Conservation (phyloP, 495 filamentous ascomycete genomes). For the Podospora sp. region DNA sequence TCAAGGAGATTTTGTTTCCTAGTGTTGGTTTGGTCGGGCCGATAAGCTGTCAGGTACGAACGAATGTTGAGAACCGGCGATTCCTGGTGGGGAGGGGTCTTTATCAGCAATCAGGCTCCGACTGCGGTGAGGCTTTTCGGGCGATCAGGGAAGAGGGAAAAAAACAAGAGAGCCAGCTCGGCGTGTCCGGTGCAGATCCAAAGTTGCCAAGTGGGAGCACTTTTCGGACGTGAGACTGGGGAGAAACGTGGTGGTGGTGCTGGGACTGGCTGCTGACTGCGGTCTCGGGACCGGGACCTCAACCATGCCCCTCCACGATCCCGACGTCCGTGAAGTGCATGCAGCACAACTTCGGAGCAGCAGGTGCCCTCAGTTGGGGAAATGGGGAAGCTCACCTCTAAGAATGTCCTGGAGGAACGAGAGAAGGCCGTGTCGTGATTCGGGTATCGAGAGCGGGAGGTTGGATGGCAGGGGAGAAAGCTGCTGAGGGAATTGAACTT, state of each 20-base stretch:
- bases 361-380: slow-evolving; percentile 2
- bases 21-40: slow-evolving; percentile 26
- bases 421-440: background rate
- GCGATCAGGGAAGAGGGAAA: background rate
- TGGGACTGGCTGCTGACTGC: background rate
- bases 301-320: slow-evolving; percentile 15
- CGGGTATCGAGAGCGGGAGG: slow-evolving; percentile 3
- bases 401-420: slow-evolving; percentile 4
- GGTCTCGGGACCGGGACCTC: background rate
- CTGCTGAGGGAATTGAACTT: slow-evolving; percentile 25
- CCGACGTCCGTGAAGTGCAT: slow-evolving; percentile 12
- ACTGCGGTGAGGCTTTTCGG: slow-evolving; percentile 10
- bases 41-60: slow-evolving; percentile 26
- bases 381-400: slow-evolving; percentile 18
- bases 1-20: slow-evolving; percentile 5
- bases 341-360: background rate
- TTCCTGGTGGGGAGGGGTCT: background rate
- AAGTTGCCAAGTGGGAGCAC: slow-evolving; percentile 14
- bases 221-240: slow-evolving; percentile 6
- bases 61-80: slow-evolving; percentile 22
- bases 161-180: slow-evolving; percentile 12
- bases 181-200: slow-evolving; percentile 17
- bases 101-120: slow-evolving; percentile 22
- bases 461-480: slow-evolving; percentile 5
- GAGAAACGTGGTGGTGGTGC: background rate